Percentiles rank a stretch among this genome's conserved stretches.
phyloP scores from a whole-genome alignment of 768 basidiomycete species.

The Panaeolus papilionaceus region DNA sequence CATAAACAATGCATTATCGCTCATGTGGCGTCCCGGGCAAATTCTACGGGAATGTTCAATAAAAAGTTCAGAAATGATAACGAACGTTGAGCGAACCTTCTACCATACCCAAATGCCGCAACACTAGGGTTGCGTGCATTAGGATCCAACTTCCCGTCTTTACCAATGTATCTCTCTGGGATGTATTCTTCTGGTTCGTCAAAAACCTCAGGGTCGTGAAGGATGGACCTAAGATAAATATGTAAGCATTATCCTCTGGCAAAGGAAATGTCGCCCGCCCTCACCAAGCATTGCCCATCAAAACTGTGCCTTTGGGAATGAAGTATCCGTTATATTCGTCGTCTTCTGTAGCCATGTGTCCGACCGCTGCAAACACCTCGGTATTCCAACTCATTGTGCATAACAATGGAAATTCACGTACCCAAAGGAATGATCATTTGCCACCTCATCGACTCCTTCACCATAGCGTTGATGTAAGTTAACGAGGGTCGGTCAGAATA shows the following conservation, averaged over 20 bases:
- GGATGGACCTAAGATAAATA: constrained; percentile 49
- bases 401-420: constrained; percentile 19
- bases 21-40: constrained; percentile 56
- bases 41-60: constrained; percentile 57
- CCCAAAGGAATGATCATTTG: constrained; percentile 53
- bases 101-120: constrained; percentile 48
- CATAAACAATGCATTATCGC: constrained; percentile 55
- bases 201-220: constrained; percentile 54
- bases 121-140: constrained; percentile 42
- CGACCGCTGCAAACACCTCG: constrained; percentile 39
- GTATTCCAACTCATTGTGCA: background rate
- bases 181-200: constrained; percentile 55
- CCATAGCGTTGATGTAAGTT: constrained; percentile 54
- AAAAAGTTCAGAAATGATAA: constrained; percentile 28
- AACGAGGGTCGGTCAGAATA: constrained; percentile 49
- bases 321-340: constrained; percentile 48
- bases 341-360: constrained; percentile 53
- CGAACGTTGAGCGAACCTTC: constrained; percentile 28
- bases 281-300: constrained; percentile 55
- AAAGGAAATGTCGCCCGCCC: constrained; percentile 13
- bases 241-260: background rate
- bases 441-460: constrained; percentile 57
- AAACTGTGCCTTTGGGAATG: constrained; percentile 54
- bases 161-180: constrained; percentile 50
- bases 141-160: constrained; percentile 45